Base-by-base conservation (phyloP, 2,329 filamentous ascomycete genomes). In the Huntiella omanensis region DNA sequence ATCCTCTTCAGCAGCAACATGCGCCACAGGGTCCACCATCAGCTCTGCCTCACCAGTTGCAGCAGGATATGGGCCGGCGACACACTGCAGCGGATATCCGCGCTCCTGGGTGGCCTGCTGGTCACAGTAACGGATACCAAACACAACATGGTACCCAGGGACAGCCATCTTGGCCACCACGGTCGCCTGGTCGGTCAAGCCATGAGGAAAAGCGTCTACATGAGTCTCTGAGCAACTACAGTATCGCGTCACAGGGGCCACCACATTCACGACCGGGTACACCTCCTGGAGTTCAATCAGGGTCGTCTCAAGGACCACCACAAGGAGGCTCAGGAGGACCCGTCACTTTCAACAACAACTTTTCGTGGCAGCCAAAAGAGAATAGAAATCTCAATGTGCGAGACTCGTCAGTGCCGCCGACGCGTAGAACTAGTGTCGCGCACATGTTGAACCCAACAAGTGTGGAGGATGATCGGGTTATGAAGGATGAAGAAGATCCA, bases 51-150 rank as follows among this genome's bases (percentile, higher is more conserved):
- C 22, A 28, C 22, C 22, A 28, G 40, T 13, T 28, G 13, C 40
- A 41, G 19, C n/a, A 12, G 15, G 75, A 78, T 33, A 72, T 75
- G 48, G 86, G 77, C 55, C 78, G 88, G 52, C 76, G 88, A 51
- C 91, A 98, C 62, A 98, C 91, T 1, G 88, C 87, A 35, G 91
- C 91, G 49, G 91, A 98, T 59, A 96, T 98, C 54, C 80, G 91
- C 45, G 80, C 87, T 55, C 16, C 16, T 15, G 45, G 38, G 34
- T 88, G 83, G 77, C 79, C 77, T 51, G 69, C 68, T 5, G 16
- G 53, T 52, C 37, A 68, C 73, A 19, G 81, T 80, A 4, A 82
- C 79, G 8, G 82, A 56, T 34, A 50, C 77, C 56, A 65, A 65
- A 22, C 43, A 32, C n/a, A 28, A 37, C 34, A 44, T 37, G 7